Evolutionary conservation across 2,329 filamentous ascomycete genomes (phyloP).

Genomic region (Fusarium sp.): DNA sequence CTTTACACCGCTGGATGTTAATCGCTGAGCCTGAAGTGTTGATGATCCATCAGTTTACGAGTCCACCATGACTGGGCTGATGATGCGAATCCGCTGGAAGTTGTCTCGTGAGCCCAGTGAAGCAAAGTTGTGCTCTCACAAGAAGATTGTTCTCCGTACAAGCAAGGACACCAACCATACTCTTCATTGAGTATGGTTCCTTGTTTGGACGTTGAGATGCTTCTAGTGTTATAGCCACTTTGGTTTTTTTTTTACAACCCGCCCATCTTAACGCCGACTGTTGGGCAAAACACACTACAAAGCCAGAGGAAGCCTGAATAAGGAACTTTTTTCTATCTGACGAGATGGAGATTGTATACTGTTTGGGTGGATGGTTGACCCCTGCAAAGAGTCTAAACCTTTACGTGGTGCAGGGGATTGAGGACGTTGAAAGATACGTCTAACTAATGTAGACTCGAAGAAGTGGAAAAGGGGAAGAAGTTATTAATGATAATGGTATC

Average conservation of each 20-base stretch:
- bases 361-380: slow-evolving; percentile 32
- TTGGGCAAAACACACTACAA: slow-evolving; percentile 34
- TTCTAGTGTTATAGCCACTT: neutral
- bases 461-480: slow-evolving; percentile 1
- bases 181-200: neutral
- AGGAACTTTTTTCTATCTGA: neutral
- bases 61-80: slow-evolving; percentile 16
- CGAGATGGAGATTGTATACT: neutral
- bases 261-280: slow-evolving; percentile 46
- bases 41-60: slow-evolving; percentile 27
- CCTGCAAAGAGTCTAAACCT: slow-evolving; percentile 44
- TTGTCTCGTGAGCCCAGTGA: slow-evolving; percentile 31
- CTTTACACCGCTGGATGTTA: slow-evolving; percentile 25
- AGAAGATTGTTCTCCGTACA: slow-evolving; percentile 17
- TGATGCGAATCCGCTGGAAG: slow-evolving; percentile 36
- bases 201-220: slow-evolving; percentile 7
- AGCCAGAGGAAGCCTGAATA: slow-evolving; percentile 27
- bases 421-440: slow-evolving; percentile 19
- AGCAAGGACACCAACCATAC: neutral
- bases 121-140: slow-evolving; percentile 1
- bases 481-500: slow-evolving; percentile 7
- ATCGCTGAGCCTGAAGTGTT: slow-evolving; percentile 35
- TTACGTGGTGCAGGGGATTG: slow-evolving; percentile 45
- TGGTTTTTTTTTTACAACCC: slow-evolving; percentile 22
- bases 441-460: slow-evolving; percentile 41